Evolutionary conservation across 2,329 filamentous ascomycete genomes (phyloP).

Genomic region (Bipolaris zeicola): DNA sequence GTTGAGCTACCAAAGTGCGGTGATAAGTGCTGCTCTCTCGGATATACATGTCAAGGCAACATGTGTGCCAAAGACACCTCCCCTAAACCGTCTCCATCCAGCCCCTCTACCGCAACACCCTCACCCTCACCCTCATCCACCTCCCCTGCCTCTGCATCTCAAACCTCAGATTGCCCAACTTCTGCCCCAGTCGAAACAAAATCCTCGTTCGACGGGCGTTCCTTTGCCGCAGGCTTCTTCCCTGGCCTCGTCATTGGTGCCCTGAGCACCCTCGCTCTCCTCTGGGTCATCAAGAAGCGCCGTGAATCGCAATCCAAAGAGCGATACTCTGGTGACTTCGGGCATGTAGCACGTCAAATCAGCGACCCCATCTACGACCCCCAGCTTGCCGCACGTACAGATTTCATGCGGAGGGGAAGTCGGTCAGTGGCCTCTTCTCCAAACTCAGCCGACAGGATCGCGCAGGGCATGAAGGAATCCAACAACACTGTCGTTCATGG

Average conservation of each 20-base stretch:
- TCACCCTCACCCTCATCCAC: slow-evolving; percentile 39
- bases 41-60: slow-evolving; percentile 65
- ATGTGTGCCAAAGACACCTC: slow-evolving; percentile 58
- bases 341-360: slow-evolving; percentile 45
- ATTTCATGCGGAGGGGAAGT: slow-evolving; percentile 45
- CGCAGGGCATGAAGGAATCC: slow-evolving; percentile 27
- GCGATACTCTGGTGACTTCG: slow-evolving; percentile 48
- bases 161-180: slow-evolving; percentile 31
- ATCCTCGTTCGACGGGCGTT: slow-evolving; percentile 40
- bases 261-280: slow-evolving; percentile 36
- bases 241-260: slow-evolving; percentile 46
- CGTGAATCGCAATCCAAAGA: slow-evolving; percentile 35
- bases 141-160: slow-evolving; percentile 37
- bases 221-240: slow-evolving; percentile 48
- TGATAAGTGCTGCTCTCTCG: slow-evolving; percentile 70
- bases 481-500: slow-evolving; percentile 21
- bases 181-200: slow-evolving; percentile 23
- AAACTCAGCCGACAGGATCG: slow-evolving; percentile 34
- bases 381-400: slow-evolving; percentile 40
- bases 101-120: slow-evolving; percentile 26
- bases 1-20: slow-evolving; percentile 64
- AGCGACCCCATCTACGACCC: slow-evolving; percentile 50
- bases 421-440: slow-evolving; percentile 33
- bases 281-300: slow-evolving; percentile 46
- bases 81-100: slow-evolving; percentile 30